Evolutionary conservation across 495 filamentous ascomycete species (phyloP), one percentile per base, ranked within the genome.

Genomic region (Venustampulla echinocandica): DNA sequence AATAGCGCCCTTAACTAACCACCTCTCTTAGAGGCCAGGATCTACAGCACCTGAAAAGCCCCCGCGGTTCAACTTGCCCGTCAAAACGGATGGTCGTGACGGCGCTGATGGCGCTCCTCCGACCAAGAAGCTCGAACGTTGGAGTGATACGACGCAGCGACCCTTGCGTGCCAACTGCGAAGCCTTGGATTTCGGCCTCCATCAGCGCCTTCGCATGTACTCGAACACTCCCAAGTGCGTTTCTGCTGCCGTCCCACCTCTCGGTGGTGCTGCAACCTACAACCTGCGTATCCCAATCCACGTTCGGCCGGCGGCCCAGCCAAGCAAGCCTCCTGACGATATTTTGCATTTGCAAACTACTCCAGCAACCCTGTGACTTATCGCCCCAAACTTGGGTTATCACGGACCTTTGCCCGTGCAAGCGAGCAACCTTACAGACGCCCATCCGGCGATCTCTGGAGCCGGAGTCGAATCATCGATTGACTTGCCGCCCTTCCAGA

Each of bases 361-460:
- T 44, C 28, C 14, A 47, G 20, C 27, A 44, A 49, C 49, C 49
- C 50, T 53, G 49, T 41, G 41, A 28, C 34, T 53, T 57, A 53
- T 57, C 50, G 47, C 47, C 54, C 28, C 22, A 57, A 44, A 49
- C 50, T 50, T 47, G 54, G 41, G 27, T 53, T 53, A 53, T 40
- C 54, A 53, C 49, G 46, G 54, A 40, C 46, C 45, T 49, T 45
- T 35, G 39, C 45, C 44, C 41, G 15, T 53, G 46, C 36, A 50
- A 53, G 54, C 54, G 49, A 57, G 53, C 32, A 48, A 49, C 52
- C 19, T 32, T 45, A 36, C 45, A 52, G 54, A 53, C 54, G 49
- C 54, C 44, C 44, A 52, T 52, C 42, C 42, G 54, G 39, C 46
- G 49, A 57, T 57, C 54, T 35, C 22, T 56, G 44, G 39, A 43